These are phyloP conservation scores for Euphorbia peplus DNA, from an alignment of 345 rosid species.

Conservation along the genomic window DNA sequence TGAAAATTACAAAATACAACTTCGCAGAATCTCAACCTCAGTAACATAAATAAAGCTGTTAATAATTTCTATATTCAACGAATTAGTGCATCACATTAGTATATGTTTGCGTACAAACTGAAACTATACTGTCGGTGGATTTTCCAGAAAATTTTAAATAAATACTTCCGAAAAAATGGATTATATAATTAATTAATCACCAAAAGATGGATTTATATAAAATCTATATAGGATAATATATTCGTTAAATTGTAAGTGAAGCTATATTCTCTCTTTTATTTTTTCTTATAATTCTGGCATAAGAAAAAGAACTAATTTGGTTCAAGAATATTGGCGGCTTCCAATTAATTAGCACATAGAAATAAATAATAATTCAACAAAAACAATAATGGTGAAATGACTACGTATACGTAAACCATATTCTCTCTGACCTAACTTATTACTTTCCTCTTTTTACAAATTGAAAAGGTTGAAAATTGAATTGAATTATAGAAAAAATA, in stretches of 20 bases:
- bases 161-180: not conserved
- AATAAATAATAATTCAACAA: not conserved
- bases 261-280: not conserved
- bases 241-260: not conserved
- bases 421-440: not conserved
- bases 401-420: not conserved
- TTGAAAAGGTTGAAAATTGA: not conserved
- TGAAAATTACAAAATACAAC: no score
- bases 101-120: no score
- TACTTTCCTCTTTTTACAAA: not conserved
- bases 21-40: no score
- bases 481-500: not conserved
- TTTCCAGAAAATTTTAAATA: no score
- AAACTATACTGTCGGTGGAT: no score
- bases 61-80: no score
- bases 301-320: no score
- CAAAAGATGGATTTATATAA: not conserved
- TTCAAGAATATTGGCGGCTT: no score
- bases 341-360: no score
- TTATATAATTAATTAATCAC: not conserved
- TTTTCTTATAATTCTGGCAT: not conserved
- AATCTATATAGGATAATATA: not conserved
- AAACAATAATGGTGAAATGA: not conserved
- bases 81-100: no score
- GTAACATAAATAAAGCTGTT: no score